These are phyloP conservation scores for Trichoderma orchidacearum DNA, from an alignment of 495 filamentous ascomycete species.

Conservation along the genomic window DNA sequence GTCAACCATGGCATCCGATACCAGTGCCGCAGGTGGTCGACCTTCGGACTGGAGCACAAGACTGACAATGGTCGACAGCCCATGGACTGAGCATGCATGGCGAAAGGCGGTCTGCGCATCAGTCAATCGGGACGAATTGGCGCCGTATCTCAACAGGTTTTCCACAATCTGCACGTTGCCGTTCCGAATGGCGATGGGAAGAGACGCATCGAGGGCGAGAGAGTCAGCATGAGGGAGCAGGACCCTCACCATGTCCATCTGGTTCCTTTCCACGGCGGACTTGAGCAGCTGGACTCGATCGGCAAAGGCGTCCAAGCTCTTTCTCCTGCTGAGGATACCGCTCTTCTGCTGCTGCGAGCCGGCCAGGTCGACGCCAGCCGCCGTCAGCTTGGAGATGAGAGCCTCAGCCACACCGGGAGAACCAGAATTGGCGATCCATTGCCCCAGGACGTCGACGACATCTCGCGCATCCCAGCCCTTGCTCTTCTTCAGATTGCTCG, in stretches of 20 bases:
- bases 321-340: slow-evolving; percentile 24
- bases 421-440: slow-evolving; percentile 24
- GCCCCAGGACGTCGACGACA: slow-evolving; percentile 27
- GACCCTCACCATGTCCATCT: slow-evolving; percentile 33
- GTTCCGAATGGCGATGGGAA: slow-evolving; percentile 25
- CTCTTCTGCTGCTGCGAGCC: slow-evolving; percentile 12
- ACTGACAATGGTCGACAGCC: slow-evolving; percentile 22
- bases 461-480: slow-evolving; percentile 31
- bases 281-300: slow-evolving; percentile 28
- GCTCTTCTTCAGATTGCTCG: slow-evolving; percentile 23
- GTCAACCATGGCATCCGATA: slow-evolving; percentile 29
- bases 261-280: slow-evolving; percentile 28
- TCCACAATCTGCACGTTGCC: slow-evolving; percentile 19
- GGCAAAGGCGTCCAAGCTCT: slow-evolving; percentile 24
- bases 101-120: slow-evolving; percentile 31
- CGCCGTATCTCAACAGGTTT: slow-evolving; percentile 26
- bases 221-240: slow-evolving; percentile 27
- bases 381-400: slow-evolving; percentile 26
- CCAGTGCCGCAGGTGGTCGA: slow-evolving; percentile 15
- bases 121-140: slow-evolving; percentile 18
- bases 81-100: slow-evolving; percentile 22
- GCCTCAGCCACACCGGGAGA: slow-evolving; percentile 32
- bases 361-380: slow-evolving; percentile 28
- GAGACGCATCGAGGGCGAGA: slow-evolving; percentile 20
- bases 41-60: slow-evolving; percentile 30